Evolutionary conservation across 768 basidiomycete genomes (phyloP).

Genomic region (Postia placenta): DNA sequence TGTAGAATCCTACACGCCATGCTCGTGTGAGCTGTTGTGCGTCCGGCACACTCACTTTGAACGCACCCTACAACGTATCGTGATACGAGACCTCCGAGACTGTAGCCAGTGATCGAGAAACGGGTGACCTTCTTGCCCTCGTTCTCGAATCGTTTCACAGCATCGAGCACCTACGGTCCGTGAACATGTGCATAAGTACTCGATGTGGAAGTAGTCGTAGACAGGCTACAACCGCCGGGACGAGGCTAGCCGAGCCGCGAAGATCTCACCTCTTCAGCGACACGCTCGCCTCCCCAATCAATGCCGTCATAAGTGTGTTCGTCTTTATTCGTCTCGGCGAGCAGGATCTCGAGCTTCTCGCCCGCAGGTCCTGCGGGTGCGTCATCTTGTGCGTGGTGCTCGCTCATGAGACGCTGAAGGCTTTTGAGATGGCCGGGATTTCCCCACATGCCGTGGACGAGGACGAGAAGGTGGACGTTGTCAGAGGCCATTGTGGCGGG

Average conservation of each 20-base stretch:
- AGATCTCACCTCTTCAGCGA: constrained; percentile 63
- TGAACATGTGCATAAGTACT: no score
- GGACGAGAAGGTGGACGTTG: constrained; percentile 35
- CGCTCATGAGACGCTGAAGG: constrained; percentile 45
- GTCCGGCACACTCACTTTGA: not conserved
- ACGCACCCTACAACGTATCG: constrained; percentile 68
- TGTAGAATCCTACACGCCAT: constrained; percentile 59
- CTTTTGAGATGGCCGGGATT: constrained; percentile 59
- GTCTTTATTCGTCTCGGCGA: constrained; percentile 59
- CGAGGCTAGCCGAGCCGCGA: not conserved
- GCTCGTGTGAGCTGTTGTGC: no score
- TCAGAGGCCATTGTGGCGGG: constrained; percentile 8
- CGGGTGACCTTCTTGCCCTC: constrained; percentile 54
- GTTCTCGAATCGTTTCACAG: constrained; percentile 45
- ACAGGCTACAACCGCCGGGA: no score
- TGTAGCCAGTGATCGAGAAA: constrained; percentile 75
- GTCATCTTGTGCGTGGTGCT: constrained; percentile 28
- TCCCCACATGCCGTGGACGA: constrained; percentile 77
- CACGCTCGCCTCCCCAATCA: constrained; percentile 78
- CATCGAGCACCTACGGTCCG: constrained; percentile 51
- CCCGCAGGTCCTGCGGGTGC: constrained; percentile 27
- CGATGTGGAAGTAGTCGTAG: no score
- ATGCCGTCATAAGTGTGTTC: constrained; percentile 77
- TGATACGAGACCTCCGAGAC: constrained; percentile 75
- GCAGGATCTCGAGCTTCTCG: constrained; percentile 52